Evolutionary conservation across 495 filamentous ascomycete genomes (phyloP), one percentile per base, ranked within the genome.

Genomic region (Annulohypoxylon bovei): DNA sequence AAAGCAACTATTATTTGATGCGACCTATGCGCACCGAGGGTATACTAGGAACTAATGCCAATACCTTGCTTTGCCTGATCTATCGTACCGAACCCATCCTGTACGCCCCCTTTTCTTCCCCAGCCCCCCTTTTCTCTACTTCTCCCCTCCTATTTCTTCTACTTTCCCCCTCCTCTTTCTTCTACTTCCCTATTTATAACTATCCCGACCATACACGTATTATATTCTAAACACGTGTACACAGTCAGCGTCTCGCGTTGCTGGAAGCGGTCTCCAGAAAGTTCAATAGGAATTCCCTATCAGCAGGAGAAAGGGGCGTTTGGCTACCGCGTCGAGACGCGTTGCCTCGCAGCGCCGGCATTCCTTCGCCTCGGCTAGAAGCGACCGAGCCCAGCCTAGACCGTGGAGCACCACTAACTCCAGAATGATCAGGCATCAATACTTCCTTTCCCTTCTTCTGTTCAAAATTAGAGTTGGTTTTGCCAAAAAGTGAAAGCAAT

Each of bases 211-310:
- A 16, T 33, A 27, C 25, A 8, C 4, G 20, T 7, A 23, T 6
- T 7, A 1, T 3, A 27, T 27, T 22, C 20, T 23, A 9, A 22
- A 12, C 16, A 18, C 18, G 16, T 20, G 20, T 52, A 8, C 4
- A 12, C 27, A 28, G 3, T 61, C 20, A 70, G 57, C 74, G 62
- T 16, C 58, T 62, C 35, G 62, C 65, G 46, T 56, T 67, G 11
- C 61, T 73, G 14, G 82, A 79, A 8, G 81, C 77, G 4, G 75
- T 78, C 60, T 81, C 75, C n/a, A 97, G 78, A 78, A 93, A 96
- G 7, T 88, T 90, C 53, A 95, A 80, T 71, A 96, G 80, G 70
- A 96, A 96, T n/a, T 85, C 87, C 72, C 90, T 89, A 70, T 96
- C 88, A 7, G 84, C 88, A 1, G 88, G 86, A 2, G 88, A 90